Base-by-base conservation (phyloP, 805 yeast species). In the Candida glaebosa region DNA sequence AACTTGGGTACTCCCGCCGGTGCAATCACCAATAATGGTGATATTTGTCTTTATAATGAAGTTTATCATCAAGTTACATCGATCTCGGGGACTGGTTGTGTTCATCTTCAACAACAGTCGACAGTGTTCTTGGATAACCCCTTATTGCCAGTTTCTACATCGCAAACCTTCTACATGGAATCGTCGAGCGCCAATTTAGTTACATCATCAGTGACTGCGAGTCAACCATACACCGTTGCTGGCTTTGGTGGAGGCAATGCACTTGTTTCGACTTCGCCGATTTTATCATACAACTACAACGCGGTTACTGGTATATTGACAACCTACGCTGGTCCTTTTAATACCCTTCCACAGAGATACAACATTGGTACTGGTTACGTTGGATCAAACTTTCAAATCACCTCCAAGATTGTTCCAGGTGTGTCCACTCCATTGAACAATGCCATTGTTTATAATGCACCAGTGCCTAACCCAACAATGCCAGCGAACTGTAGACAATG, bases 231-330 rank as follows among this genome's bases (percentile, higher is more conserved):
- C 35, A 49, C 45, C 25, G 62, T 59, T 22, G 48, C 50, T 34
- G 62, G 62, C 19, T 59, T 47, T 35, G 62, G 64, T 43, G 41
- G 43, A 30, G 57, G 60, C n/a, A 56, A 59, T 32, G 31, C 40
- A 19, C 47, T 57, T 37, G 56, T 52, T 25, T 37, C 51, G 17
- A 37, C 43, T 14, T 20, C 37, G 19, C 20, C 53, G 3, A 38
- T 48, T 14, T 22, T 41, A 18, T 19, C 34, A 30, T 42, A 19
- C 17, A 10, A 26, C 34, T 43, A 54, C 39, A 43, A 44, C 31
- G 31, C 50, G 3, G 28, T 19, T 3, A 47, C 53, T n/a, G 60
- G 60, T 36, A 43, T 51, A n/a, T 55, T 61, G 46, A 53, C 51
- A n/a, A 46, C 44, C 34, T 48, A 32, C 16, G 16, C 18, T 22